Percentiles rank a stretch among this genome's conserved stretches.
Evolutionary conservation across 192 early-diverging fungal genomes (phyloP).

Genomic region (Piromyces finnis): DNA sequence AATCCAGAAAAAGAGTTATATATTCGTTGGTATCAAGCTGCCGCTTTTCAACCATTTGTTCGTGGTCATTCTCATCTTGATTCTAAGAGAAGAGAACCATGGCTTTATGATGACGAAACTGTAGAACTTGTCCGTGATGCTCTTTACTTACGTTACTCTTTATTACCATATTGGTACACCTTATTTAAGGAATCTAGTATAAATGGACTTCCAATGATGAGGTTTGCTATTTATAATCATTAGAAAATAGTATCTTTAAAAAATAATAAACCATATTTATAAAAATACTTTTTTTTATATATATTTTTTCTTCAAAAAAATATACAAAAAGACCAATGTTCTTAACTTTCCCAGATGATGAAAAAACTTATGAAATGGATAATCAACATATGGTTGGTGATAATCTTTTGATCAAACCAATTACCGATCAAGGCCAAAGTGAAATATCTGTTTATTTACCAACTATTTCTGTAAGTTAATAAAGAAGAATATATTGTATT

Average conservation of each 20-base stretch:
- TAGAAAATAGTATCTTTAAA: too few species aligned
- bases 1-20: conserved; percentile 81
- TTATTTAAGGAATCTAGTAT: conserved; percentile 61
- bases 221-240: too few species aligned
- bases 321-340: conserved; percentile 87
- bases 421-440: conserved; percentile 33
- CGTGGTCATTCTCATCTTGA: conserved; percentile 95
- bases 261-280: neutral
- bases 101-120: conserved; percentile 78
- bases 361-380: conserved; percentile 58
- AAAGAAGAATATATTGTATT: conserved; percentile 24
- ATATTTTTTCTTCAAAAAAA: too few species aligned
- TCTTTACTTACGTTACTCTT: conserved; percentile 62
- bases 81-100: conserved; percentile 92
- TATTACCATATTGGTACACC: conserved; percentile 86
- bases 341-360: conserved; percentile 67
- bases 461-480: conserved; percentile 32
- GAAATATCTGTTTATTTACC: conserved; percentile 57
- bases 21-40: conserved; percentile 94
- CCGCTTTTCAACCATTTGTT: conserved; percentile 90
- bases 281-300: neutral
- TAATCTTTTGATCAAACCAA: conserved; percentile 54
- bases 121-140: conserved; percentile 59
- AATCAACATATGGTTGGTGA: conserved; percentile 82
- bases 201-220: conserved; percentile 63